These are phyloP conservation scores for Cercospora sp. DNA, from an alignment of 2,329 filamentous ascomycete genomes.

Conservation along the genomic window DNA sequence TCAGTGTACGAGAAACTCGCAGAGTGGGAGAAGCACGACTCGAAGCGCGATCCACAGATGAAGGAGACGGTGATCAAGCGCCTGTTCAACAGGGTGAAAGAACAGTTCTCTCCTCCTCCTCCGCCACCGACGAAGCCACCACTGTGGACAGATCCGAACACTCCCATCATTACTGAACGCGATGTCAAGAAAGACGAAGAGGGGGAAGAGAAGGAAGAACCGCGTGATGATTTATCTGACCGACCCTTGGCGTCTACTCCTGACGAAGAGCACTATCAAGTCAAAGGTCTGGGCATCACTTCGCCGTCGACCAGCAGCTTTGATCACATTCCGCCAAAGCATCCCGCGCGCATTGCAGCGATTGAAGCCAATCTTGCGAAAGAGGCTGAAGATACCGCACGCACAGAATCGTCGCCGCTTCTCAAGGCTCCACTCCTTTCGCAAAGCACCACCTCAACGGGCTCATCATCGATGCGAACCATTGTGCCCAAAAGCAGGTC, in stretches of 20 bases:
- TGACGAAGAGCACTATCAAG: conserved; percentile 14
- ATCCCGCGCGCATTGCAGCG: neutral
- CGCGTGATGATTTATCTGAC: conserved; percentile 1
- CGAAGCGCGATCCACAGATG: conserved; percentile 11
- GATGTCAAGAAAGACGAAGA: neutral
- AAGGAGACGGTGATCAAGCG: conserved; percentile 12
- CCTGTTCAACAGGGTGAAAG: conserved; percentile 11
- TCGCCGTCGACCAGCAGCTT: neutral
- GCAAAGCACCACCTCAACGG: neutral
- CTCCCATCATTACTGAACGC: conserved; percentile 4
- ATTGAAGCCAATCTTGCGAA: neutral
- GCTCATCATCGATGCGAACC: neutral
- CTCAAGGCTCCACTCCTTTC: neutral
- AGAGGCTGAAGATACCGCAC: neutral
- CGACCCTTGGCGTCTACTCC: conserved; percentile 7
- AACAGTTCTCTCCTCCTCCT: conserved; percentile 1
- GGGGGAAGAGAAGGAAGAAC: neutral
- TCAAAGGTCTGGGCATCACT: conserved; percentile 8
- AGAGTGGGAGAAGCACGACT: conserved; percentile 9
- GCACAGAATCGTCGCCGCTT: neutral
- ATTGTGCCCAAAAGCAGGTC: neutral
- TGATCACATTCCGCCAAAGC: neutral
- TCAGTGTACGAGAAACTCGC: conserved; percentile 7
- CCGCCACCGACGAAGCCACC: neutral
- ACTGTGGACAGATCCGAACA: neutral